A percentile compares a stretch with the other conserved stretches of the same genome.
Evolutionary conservation across 106 monocot genomes (phyloP).

Genomic region (Alisma plantagoaquatica): DNA sequence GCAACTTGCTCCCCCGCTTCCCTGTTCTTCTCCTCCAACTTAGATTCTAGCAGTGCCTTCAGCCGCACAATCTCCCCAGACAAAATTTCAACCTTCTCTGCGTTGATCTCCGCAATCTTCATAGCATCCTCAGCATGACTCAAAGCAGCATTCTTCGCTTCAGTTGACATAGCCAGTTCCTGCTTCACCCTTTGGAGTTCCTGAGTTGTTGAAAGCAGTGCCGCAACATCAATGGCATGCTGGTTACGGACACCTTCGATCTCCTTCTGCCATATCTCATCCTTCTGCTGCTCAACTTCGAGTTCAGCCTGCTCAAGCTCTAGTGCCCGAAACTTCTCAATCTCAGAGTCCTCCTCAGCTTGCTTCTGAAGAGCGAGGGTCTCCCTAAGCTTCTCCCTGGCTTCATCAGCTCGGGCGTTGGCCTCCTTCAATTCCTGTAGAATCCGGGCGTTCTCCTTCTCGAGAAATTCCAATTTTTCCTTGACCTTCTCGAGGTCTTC

Average conservation of each 20-base stretch:
- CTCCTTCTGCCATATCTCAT: slow-evolving; percentile 59
- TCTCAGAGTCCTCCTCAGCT: slow-evolving; percentile 56
- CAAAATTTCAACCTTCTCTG: slow-evolving; percentile 53
- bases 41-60: slow-evolving; percentile 40
- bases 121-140: slow-evolving; percentile 52
- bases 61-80: slow-evolving; percentile 38
- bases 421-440: slow-evolving; percentile 56
- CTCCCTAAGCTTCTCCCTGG: slow-evolving; percentile 35
- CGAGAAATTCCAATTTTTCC: slow-evolving; percentile 28
- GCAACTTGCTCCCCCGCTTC: slow-evolving; percentile 36
- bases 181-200: slow-evolving; percentile 56
- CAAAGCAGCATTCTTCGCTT: slow-evolving; percentile 63
- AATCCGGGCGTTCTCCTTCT: slow-evolving; percentile 31
- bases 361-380: slow-evolving; percentile 35
- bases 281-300: slow-evolving; percentile 41
- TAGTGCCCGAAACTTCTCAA: slow-evolving; percentile 55
- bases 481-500: slow-evolving; percentile 58
- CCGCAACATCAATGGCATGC: slow-evolving; percentile 37
- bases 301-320: slow-evolving; percentile 61
- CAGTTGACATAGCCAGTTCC: slow-evolving; percentile 43
- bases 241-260: slow-evolving; percentile 35
- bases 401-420: slow-evolving; percentile 34
- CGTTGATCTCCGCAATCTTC: slow-evolving; percentile 67
- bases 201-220: slow-evolving; percentile 31
- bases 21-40: slow-evolving; percentile 29